These are phyloP conservation scores for Cunninghamia lanceolata DNA, from an alignment of 75 land plant genomes.

Conservation along the genomic window DNA sequence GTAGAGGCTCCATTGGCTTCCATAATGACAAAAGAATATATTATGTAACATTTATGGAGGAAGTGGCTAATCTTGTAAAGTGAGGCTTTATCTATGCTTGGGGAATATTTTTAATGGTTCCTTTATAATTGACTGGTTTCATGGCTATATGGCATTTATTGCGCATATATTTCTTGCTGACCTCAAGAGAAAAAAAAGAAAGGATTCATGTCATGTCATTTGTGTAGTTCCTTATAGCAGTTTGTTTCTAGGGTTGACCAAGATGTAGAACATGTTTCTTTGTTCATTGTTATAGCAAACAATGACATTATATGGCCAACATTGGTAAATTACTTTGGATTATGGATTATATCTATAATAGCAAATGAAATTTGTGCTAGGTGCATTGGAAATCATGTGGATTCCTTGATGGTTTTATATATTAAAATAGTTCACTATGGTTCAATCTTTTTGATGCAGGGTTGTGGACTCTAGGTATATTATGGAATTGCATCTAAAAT, in stretches of 20 bases:
- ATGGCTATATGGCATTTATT: not conserved
- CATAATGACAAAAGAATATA: conserved; percentile 27
- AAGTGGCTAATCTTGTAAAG: conserved; percentile 50
- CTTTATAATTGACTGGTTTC: not conserved
- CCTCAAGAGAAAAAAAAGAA: not conserved
- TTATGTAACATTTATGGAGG: conserved; percentile 39
- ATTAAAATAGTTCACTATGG: not conserved
- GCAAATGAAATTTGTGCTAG: not conserved
- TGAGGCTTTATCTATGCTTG: conserved; percentile 8
- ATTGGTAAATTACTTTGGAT: not conserved
- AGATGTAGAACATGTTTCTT: no score
- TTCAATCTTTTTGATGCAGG: conserved; percentile 31
- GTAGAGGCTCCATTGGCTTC: conserved; percentile 11
- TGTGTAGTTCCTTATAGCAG: no score
- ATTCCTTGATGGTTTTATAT: not conserved
- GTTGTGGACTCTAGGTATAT: conserved; percentile 83
- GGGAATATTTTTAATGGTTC: not conserved
- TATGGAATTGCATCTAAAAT: conserved; percentile 80
- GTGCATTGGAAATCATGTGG: not conserved
- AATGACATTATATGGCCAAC: not conserved
- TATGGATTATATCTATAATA: not conserved
- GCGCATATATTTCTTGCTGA: not conserved
- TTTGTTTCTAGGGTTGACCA: no score
- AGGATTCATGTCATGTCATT: not conserved
- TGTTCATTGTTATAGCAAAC: no score